Percentiles rank a stretch among this genome's conserved stretches.
Conservation (phyloP, 768 basidiomycete species). For the Glaciozyma martinii region DNA sequence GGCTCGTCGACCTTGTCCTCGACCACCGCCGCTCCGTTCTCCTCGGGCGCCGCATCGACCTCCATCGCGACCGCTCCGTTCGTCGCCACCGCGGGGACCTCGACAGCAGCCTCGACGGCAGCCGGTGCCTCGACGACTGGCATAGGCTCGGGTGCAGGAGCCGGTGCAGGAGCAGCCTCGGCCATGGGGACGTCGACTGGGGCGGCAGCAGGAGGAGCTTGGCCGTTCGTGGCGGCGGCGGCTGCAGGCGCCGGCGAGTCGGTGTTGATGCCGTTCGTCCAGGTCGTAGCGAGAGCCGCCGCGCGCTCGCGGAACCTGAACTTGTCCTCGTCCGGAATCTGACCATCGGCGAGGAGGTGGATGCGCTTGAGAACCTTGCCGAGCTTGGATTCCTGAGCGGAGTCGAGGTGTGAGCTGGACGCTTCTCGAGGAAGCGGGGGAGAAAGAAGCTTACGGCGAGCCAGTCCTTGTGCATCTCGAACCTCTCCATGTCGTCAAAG, state of each 20-base stretch:
- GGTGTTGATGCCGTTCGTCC: conserved; percentile 3
- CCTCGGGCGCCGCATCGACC: background rate
- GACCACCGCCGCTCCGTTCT: background rate
- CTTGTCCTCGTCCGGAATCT: conserved; percentile 41
- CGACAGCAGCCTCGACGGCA: background rate
- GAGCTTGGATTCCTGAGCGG: conserved; percentile 62
- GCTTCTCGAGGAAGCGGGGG: background rate
- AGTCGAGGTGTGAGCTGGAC: background rate
- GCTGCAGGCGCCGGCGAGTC: conserved; percentile 3
- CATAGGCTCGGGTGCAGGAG: background rate
- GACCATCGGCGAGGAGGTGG: conserved; percentile 40
- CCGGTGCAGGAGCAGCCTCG: background rate
- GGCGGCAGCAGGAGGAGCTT: background rate
- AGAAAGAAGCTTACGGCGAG: conserved; percentile 26
- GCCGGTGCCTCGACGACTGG: background rate
- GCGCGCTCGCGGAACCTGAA: conserved; percentile 42
- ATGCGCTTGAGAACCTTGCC: conserved; percentile 86
- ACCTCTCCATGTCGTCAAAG: conserved; percentile 34
- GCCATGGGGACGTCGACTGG: background rate
- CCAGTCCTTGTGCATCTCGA: conserved; percentile 34
- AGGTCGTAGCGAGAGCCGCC: conserved; percentile 38
- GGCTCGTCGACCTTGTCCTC: background rate
- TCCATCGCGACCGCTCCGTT: background rate
- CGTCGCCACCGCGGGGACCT: background rate
- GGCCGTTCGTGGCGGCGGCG: background rate